Conservation (phyloP, 768 basidiomycete genomes). For the Daedaleopsis sinensis region DNA sequence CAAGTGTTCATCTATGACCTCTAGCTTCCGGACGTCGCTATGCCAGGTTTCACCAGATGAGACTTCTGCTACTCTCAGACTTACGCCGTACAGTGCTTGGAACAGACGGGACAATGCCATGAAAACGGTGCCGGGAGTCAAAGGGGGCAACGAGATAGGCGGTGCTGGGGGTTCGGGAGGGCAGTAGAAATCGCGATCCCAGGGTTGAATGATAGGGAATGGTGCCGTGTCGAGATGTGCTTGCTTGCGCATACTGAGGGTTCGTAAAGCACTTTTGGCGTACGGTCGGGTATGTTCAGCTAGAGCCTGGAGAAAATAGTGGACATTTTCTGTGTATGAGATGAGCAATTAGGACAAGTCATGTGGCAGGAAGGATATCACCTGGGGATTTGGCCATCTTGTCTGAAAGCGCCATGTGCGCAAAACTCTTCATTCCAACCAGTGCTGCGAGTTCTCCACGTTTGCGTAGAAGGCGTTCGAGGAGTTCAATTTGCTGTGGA, state of each 20-base stretch:
- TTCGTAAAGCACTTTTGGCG: conserved; percentile 72
- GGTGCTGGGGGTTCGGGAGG: conserved; percentile 78
- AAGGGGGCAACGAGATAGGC: conserved; percentile 68
- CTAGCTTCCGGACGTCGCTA: conserved; percentile 83
- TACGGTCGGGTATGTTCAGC: conserved; percentile 79
- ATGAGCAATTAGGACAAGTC: background rate
- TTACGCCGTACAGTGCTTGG: conserved; percentile 83
- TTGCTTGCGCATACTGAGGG: conserved; percentile 73
- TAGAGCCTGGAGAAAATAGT: conserved; percentile 80
- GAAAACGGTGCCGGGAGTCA: conserved; percentile 90
- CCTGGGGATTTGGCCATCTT: conserved; percentile 98
- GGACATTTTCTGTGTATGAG: conserved; percentile 69
- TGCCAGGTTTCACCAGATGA: conserved; percentile 89
- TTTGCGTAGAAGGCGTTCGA: conserved; percentile 76
- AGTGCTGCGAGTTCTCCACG: conserved; percentile 83
- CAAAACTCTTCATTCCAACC: conserved; percentile 86
- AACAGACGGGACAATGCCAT: conserved; percentile 92
- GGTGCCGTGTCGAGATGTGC: conserved; percentile 60
- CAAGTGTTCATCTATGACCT: conserved; percentile 87
- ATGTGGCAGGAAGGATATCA: conserved; percentile 39
- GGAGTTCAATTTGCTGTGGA: conserved; percentile 68
- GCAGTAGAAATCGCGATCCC: conserved; percentile 96
- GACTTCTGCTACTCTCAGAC: conserved; percentile 69
- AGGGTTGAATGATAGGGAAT: conserved; percentile 79
- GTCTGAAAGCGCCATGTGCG: conserved; percentile 83